phyloP scores from a whole-genome alignment of 2,329 filamentous ascomycete species.

The Colletotrichum sp. region DNA sequence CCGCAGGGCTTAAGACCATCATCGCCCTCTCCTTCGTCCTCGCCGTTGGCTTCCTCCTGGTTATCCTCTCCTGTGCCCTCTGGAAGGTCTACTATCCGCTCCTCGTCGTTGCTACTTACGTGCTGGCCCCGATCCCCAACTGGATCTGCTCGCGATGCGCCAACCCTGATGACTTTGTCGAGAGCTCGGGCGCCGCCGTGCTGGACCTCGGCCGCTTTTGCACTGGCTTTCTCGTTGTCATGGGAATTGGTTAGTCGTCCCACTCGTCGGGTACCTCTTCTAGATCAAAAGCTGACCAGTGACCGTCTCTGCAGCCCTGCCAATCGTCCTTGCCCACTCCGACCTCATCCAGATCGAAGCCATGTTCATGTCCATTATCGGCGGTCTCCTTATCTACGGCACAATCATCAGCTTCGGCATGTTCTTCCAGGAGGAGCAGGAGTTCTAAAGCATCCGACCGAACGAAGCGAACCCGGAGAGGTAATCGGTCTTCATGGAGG shows the following conservation, averaged over 20 bases:
- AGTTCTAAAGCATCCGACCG: constrained; percentile 67
- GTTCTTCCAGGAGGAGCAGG: constrained; percentile 98
- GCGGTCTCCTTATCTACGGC: constrained; percentile 93
- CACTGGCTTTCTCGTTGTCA: constrained; percentile 94
- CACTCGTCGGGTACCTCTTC: neutral
- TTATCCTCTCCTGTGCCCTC: constrained; percentile 96
- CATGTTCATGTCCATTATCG: constrained; percentile 94
- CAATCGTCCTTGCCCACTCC: constrained; percentile 86
- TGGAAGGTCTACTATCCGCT: constrained; percentile 95
- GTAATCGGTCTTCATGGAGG: neutral
- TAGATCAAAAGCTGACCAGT: constrained; percentile 2
- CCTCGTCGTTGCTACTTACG: constrained; percentile 94
- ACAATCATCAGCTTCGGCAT: constrained; percentile 98
- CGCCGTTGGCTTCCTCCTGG: constrained; percentile 96
- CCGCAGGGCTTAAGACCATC: constrained; percentile 97
- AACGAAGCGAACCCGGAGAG: neutral
- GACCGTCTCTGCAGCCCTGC: constrained; percentile 68
- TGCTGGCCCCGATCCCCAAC: constrained; percentile 92
- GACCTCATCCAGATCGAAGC: constrained; percentile 82
- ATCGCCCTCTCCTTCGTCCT: constrained; percentile 99
- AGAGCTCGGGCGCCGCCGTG: constrained; percentile 81
- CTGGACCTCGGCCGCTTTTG: constrained; percentile 93
- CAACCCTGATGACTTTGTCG: constrained; percentile 94
- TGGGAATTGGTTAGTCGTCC: constrained; percentile 85
- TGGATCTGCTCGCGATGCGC: constrained; percentile 91